These are phyloP conservation scores for Zopfia rhizophila DNA, from an alignment of 2,329 filamentous ascomycete species.

Conservation along the genomic window DNA sequence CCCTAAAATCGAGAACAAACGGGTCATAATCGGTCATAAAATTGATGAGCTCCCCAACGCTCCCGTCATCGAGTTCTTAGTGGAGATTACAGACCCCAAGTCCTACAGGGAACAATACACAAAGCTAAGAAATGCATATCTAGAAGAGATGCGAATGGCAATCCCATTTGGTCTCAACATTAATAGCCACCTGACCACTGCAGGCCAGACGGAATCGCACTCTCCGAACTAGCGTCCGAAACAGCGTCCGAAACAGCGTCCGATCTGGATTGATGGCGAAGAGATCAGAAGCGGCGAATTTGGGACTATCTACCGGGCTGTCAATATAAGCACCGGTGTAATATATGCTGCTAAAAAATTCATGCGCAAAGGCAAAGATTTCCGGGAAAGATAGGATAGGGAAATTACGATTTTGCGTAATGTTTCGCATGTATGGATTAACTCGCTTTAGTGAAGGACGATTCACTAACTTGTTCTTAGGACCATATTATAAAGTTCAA, in stretches of 20 bases:
- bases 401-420: slow-evolving; percentile 7
- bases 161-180: slow-evolving; percentile 9
- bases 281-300: slow-evolving; percentile 5
- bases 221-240: slow-evolving; percentile 6
- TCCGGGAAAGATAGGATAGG: slow-evolving; percentile 2
- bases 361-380: not conserved
- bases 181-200: slow-evolving; percentile 3
- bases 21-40: slow-evolving; percentile 3
- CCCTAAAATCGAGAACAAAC: slow-evolving; percentile 9
- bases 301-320: slow-evolving; percentile 8
- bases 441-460: slow-evolving; percentile 7
- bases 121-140: slow-evolving; percentile 4
- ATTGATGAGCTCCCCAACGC: not conserved
- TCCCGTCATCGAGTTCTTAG: slow-evolving; percentile 7
- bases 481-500: slow-evolving; percentile 2
- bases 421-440: slow-evolving; percentile 8
- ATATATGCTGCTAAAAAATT: slow-evolving; percentile 6
- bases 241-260: slow-evolving; percentile 10
- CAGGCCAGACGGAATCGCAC: slow-evolving; percentile 11
- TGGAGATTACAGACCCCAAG: slow-evolving; percentile 6
- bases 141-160: slow-evolving; percentile 7
- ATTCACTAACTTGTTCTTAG: slow-evolving; percentile 5
- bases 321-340: slow-evolving; percentile 4
- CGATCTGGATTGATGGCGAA: slow-evolving; percentile 9
- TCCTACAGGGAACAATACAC: slow-evolving; percentile 5